These are phyloP conservation scores for Lachnellula willkommii DNA, from an alignment of 2,329 filamentous ascomycete genomes.

Conservation along the genomic window DNA sequence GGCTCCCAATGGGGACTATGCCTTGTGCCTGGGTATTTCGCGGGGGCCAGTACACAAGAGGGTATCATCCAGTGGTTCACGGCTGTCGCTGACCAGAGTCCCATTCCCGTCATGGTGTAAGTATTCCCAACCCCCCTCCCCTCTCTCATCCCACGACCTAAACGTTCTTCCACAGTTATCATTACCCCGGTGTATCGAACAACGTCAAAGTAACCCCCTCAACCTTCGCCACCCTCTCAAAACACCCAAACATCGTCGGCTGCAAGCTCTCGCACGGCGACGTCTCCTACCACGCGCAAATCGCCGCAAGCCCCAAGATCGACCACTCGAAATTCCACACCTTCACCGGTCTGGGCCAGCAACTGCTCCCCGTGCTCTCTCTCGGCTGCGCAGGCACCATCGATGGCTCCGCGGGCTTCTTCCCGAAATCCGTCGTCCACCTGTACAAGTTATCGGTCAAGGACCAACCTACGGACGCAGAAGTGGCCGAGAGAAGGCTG, in stretches of 20 bases:
- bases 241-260: conserved; percentile 62
- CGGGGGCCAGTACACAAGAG: conserved; percentile 50
- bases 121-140: conserved; percentile 17
- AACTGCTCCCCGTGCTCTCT: conserved; percentile 56
- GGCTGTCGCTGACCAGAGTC: conserved; percentile 54
- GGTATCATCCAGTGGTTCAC: conserved; percentile 57
- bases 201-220: conserved; percentile 53
- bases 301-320: conserved; percentile 54
- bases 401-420: conserved; percentile 60
- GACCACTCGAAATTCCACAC: conserved; percentile 54
- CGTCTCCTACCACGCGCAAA: conserved; percentile 57
- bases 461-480: conserved; percentile 36
- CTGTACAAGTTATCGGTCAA: conserved; percentile 46
- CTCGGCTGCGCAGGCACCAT: conserved; percentile 62
- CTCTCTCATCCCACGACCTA: not conserved
- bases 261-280: conserved; percentile 66
- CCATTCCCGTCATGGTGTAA: conserved; percentile 56
- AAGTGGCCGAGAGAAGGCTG: conserved; percentile 44
- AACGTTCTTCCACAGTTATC: conserved; percentile 34
- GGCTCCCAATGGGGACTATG: conserved; percentile 59
- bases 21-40: conserved; percentile 62
- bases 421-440: conserved; percentile 55
- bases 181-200: conserved; percentile 62
- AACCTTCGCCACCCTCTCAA: conserved; percentile 51
- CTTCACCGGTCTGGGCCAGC: conserved; percentile 62